Conservation (phyloP, 495 filamentous ascomycete genomes). For the Alectoria sarmentosa region DNA sequence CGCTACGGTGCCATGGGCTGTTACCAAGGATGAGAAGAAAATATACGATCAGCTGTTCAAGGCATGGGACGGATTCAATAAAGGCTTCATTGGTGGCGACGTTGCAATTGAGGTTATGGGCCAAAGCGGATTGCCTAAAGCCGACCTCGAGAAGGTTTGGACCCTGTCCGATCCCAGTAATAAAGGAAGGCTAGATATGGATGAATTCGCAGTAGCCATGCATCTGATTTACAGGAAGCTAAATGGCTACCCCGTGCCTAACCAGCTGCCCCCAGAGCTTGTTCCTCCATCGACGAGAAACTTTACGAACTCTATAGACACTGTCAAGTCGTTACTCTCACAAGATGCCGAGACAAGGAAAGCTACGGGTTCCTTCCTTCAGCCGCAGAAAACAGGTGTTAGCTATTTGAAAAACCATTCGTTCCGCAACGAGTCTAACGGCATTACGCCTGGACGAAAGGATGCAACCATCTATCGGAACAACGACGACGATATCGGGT, state of each 20-base stretch:
- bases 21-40: conserved; percentile 98
- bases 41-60: conserved; percentile 94
- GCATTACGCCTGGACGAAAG: conserved; percentile 55
- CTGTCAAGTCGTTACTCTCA: conserved; percentile 85
- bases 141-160: conserved; percentile 90
- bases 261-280: conserved; percentile 83
- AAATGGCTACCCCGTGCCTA: conserved; percentile 93
- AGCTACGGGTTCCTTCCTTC: conserved; percentile 72
- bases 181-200: conserved; percentile 87
- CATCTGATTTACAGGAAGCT: conserved; percentile 96
- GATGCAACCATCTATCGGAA: conserved; percentile 97
- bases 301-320: conserved; percentile 82
- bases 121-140: conserved; percentile 86
- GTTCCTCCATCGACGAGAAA: conserved; percentile 95
- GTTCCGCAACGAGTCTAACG: conserved; percentile 56
- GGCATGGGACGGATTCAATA: conserved; percentile 92
- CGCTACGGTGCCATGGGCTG: conserved; percentile 94
- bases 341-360: conserved; percentile 84
- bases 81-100: conserved; percentile 88
- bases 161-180: conserved; percentile 91
- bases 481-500: conserved; percentile 76
- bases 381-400: conserved; percentile 94
- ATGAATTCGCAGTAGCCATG: conserved; percentile 99
- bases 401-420: conserved; percentile 96
- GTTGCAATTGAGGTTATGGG: conserved; percentile 96